Base-by-base conservation (phyloP, 306 rosid genomes). In the Abrus precatorius region DNA sequence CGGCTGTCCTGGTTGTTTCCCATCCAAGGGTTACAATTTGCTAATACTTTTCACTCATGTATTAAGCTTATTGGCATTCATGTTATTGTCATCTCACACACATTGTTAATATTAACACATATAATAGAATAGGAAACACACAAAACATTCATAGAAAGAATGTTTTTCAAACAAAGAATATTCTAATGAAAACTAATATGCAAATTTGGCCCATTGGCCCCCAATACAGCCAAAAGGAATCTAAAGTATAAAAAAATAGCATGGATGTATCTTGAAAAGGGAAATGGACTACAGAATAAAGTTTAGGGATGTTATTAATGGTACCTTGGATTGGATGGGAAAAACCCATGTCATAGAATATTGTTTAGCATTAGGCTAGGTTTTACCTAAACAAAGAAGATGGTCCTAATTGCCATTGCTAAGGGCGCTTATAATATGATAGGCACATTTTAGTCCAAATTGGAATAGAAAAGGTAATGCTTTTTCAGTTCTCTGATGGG, bases 401-500 rank as follows among this genome's bases (percentile, higher is more conserved):
- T 14, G 36, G 43, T 40, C 53, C 14, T 52, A 77, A 50, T 64
- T 64, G 52, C 34, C 34, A 48, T 76, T 48, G 55, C 14, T 32
- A 36, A 64, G 36, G 78, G 56, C 44, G 36, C 44, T 29, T 59
- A 44, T 29, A 36, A 11, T 73, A 7, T 70, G 49, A 54, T 72
- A 5, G 10, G 27, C 53, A 44, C 13, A 13, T 59, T 36, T 76
- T 63, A 33, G 20, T 63, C 38, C 20, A 63, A 47, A 33, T 62
- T 63, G 63, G 28, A 28, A 76, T 34, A 11, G 50, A 62, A 62
- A 62, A 62, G 20, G 28, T 47, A 44, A 60, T 59, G 69, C 57
- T 30, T 75, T 20, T 52, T 72, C 5, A 73, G 67, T 75, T 52
- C 61, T 61, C 9, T 61, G 61, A 61, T 75, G 47, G 61, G 9